Conservation (phyloP, 768 basidiomycete species). For the Suillus paluster region DNA sequence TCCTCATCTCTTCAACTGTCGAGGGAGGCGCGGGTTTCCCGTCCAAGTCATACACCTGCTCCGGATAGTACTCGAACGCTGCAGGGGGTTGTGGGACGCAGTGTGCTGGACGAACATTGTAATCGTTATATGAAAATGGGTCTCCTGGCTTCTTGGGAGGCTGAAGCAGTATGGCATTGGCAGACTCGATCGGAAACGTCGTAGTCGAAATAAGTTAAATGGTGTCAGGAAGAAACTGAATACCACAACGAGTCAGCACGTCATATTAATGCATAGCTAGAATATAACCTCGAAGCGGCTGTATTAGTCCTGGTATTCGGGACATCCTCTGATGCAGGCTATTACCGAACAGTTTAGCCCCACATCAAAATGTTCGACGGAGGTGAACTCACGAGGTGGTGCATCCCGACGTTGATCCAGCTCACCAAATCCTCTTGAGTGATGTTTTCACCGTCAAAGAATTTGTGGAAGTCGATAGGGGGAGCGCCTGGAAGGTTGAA, state of each 20-base stretch:
- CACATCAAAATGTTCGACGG: not conserved
- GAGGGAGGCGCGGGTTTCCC: conserved; percentile 33
- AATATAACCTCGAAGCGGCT: conserved; percentile 55
- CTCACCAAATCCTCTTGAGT: conserved; percentile 67
- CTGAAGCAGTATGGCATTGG: conserved; percentile 54
- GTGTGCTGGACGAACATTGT: conserved; percentile 49
- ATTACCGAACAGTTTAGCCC: not conserved
- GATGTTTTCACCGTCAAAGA: conserved; percentile 67
- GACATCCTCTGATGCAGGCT: conserved; percentile 68
- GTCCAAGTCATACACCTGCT: conserved; percentile 37
- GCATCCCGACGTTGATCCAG: conserved; percentile 71
- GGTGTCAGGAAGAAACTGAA: conserved; percentile 60
- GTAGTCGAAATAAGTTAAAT: conserved; percentile 66
- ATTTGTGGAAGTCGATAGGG: conserved; percentile 60
- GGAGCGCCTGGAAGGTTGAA: conserved; percentile 61
- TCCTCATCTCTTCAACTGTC: conserved; percentile 45
- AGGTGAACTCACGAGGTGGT: conserved; percentile 52
- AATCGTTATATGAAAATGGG: conserved; percentile 50
- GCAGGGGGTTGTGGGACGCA: conserved; percentile 43
- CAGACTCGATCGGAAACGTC: conserved; percentile 65
- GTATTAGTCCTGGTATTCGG: conserved; percentile 62
- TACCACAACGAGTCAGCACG: not conserved
- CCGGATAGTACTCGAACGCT: conserved; percentile 45
- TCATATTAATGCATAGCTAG: not conserved
- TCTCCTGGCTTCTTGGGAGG: conserved; percentile 42